Evolutionary conservation across 306 rosid genomes (phyloP), one percentile per base, ranked within the genome.

Genomic region (Prunus mongolica): DNA sequence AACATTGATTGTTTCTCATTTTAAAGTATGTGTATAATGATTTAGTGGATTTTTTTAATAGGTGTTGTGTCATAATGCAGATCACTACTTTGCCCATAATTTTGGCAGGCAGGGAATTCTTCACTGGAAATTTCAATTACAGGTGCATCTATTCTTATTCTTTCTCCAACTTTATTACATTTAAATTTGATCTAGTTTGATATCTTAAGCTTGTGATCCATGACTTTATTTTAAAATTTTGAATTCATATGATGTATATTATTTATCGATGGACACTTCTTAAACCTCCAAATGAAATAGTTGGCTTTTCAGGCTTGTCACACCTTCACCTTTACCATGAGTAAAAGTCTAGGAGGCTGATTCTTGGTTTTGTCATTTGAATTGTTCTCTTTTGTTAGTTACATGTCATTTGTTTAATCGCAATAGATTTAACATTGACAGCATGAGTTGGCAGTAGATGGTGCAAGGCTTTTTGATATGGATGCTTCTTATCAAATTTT

Each of bases 371-470:
- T 65, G 8, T 14, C 47, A 34, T 65, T 63, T 65, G 24, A 32
- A 65, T 34, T 65, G 12, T 34, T 15, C 4, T 65, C 13, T 32
- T 18, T 50, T 32, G 8, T 65, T 38, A 65, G 20, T 64, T 64
- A 71, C 22, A 38, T 57, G 65, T 34, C 52, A 52, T 44, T 3
- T 72, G 32, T 72, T 30, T 58, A 34, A 69, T 69, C 27, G 18
- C 12, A 3, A 69, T 69, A 30, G n/a, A 69, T 54, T 54, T n/a
- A 19, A 7, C 20, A 5, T 69, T 51, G 77, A 56, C 77, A 73
- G 77, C 24, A 63, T 45, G 60, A 74, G 69, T 18, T 74, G 69
- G 77, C 24, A 16, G 77, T 74, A 74, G 77, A 74, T 61, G 77
- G 69, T 1, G 77, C 77, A 74, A 12, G 69, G 51, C 46, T 45